A percentile compares a stretch with the other conserved stretches of the same genome.
Conservation (phyloP, 148 eudicot genomes). For the Euryodendron excelsum region DNA sequence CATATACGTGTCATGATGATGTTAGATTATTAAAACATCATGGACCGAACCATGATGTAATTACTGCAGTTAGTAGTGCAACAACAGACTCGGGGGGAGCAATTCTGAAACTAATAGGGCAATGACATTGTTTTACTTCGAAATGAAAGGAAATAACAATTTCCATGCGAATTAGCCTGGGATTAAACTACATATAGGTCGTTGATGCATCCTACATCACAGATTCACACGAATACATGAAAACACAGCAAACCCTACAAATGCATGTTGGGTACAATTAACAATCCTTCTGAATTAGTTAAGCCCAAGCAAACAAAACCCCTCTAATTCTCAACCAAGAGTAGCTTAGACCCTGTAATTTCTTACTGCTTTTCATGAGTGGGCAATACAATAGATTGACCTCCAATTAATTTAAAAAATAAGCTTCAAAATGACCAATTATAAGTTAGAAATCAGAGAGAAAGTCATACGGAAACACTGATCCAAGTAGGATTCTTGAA, state of each 20-base stretch:
- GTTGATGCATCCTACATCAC: not conserved
- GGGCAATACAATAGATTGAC: not conserved
- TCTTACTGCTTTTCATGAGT: not conserved
- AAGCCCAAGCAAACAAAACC: not conserved
- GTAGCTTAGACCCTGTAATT: not conserved
- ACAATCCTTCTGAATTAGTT: not conserved
- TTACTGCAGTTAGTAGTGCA: no score
- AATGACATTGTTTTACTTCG: no score
- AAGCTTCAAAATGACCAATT: not conserved
- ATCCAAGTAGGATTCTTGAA: constrained; percentile 63
- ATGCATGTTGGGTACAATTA: not conserved
- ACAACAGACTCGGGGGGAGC: no score
- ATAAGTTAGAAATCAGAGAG: not conserved
- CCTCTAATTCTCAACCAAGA: not conserved
- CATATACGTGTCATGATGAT: not conserved
- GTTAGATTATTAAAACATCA: no score
- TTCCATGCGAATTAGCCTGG: no score
- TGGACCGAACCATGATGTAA: no score
- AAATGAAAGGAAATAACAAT: no score
- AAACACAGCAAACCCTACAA: not conserved
- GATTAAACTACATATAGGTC: no score
- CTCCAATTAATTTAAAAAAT: not conserved
- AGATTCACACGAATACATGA: no score
- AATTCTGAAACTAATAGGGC: no score
- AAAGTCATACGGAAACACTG: constrained; percentile 57